These are phyloP conservation scores for Juncus effusus DNA, from an alignment of 176 grass and related monocot genomes.

Conservation along the genomic window DNA sequence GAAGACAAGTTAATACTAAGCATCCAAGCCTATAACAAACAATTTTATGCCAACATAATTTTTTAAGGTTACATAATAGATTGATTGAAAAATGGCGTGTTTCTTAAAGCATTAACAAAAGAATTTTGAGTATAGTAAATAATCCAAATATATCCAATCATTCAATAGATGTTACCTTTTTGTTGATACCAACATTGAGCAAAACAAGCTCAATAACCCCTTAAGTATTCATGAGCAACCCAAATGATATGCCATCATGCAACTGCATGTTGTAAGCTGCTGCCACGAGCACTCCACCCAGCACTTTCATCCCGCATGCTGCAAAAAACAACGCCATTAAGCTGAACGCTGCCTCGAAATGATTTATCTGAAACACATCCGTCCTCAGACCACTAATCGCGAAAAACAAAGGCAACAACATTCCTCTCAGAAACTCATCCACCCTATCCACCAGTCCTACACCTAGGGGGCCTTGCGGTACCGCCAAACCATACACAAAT, in stretches of 20 bases:
- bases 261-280: constrained; percentile 46
- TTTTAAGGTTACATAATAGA: not conserved
- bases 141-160: not conserved
- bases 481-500: constrained; percentile 57
- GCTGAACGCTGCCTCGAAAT: not conserved
- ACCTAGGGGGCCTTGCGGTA: constrained; percentile 66
- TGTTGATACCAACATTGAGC: constrained; percentile 70
- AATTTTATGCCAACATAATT: not conserved
- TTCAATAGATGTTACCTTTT: constrained; percentile 28
- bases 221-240: constrained; percentile 69
- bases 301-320: constrained; percentile 36
- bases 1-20: no score
- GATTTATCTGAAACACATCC: constrained; percentile 28
- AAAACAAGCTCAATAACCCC: constrained; percentile 61
- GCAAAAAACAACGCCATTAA: constrained; percentile 19
- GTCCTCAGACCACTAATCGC: constrained; percentile 57
- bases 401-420: constrained; percentile 64
- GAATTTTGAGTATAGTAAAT: not conserved
- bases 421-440: constrained; percentile 53
- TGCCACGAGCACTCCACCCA: constrained; percentile 27
- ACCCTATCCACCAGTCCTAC: constrained; percentile 57
- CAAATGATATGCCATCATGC: constrained; percentile 52
- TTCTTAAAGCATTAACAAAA: not conserved
- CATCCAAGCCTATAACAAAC: not conserved
- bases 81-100: no score